These are phyloP conservation scores for Salix purpurea DNA, from an alignment of 345 rosid species.

Conservation along the genomic window DNA sequence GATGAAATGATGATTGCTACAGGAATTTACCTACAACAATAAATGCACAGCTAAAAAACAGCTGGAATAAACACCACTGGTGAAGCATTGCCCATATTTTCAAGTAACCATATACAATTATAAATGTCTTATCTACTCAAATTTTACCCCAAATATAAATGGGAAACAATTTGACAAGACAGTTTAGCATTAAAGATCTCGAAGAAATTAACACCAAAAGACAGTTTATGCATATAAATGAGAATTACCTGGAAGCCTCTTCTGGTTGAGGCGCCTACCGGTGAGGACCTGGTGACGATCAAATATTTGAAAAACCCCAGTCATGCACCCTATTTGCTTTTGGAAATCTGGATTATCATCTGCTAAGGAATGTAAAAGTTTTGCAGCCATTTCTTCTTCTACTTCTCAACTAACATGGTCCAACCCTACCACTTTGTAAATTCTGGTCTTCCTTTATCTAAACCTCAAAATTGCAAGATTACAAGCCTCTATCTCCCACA, in stretches of 20 bases:
- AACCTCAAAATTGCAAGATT: background rate
- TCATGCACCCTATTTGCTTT: conserved; percentile 97
- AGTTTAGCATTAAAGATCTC: background rate
- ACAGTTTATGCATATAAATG: background rate
- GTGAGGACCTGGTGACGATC: conserved; percentile 63
- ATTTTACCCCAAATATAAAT: background rate
- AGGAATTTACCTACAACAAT: background rate
- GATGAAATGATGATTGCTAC: background rate
- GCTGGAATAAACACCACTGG: background rate
- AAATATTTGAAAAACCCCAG: conserved; percentile 81
- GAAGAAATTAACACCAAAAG: background rate
- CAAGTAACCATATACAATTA: background rate
- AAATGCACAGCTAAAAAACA: conserved; percentile 8
- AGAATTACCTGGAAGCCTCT: conserved; percentile 62
- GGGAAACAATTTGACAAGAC: background rate
- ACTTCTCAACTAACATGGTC: background rate
- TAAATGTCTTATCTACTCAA: background rate
- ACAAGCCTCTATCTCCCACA: conserved; percentile 1
- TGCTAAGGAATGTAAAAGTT: conserved; percentile 83
- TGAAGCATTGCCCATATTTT: background rate
- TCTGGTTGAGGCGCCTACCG: conserved; percentile 44
- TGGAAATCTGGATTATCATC: conserved; percentile 91
- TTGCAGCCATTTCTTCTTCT: conserved; percentile 68
- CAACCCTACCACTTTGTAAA: background rate
- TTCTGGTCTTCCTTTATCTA: conserved; percentile 5